Conservation (phyloP, 352 stramenopile genomes). For the Globisporangium megalacanthum region DNA sequence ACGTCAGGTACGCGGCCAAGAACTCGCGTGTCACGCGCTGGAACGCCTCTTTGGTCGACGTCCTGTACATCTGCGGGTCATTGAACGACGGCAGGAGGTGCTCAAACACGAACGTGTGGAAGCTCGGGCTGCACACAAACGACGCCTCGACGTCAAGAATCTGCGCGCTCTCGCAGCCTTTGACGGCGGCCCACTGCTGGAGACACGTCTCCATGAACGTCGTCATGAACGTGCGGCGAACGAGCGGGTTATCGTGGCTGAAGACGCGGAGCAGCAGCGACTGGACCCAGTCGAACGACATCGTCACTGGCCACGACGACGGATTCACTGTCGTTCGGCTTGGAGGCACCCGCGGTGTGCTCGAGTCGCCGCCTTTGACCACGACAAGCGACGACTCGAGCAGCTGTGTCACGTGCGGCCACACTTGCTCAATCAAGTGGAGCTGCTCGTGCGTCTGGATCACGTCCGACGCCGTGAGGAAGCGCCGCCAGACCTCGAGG, state of each 20-base stretch:
- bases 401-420: constrained; percentile 59
- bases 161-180: not conserved
- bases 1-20: constrained; percentile 30
- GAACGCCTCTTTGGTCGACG: constrained; percentile 31
- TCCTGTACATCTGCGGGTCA: constrained; percentile 76
- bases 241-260: constrained; percentile 67
- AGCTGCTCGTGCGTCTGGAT: constrained; percentile 83
- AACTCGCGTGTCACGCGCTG: constrained; percentile 30
- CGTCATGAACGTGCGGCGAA: constrained; percentile 66
- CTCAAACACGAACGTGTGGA: constrained; percentile 50
- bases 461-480: constrained; percentile 68
- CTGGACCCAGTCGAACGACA: constrained; percentile 76
- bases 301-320: constrained; percentile 36
- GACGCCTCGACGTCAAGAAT: constrained; percentile 18
- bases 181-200: constrained; percentile 15
- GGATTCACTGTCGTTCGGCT: not conserved
- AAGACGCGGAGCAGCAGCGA: constrained; percentile 68
- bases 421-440: constrained; percentile 80
- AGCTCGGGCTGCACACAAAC: constrained; percentile 36
- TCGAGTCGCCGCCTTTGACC: not conserved
- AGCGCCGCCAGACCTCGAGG: constrained; percentile 52
- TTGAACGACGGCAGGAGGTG: constrained; percentile 51
- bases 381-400: constrained; percentile 38
- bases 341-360: not conserved
- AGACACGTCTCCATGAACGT: constrained; percentile 57